These are phyloP conservation scores for Vachellia pachyceras DNA, from an alignment of 306 rosid genomes.

Conservation along the genomic window DNA sequence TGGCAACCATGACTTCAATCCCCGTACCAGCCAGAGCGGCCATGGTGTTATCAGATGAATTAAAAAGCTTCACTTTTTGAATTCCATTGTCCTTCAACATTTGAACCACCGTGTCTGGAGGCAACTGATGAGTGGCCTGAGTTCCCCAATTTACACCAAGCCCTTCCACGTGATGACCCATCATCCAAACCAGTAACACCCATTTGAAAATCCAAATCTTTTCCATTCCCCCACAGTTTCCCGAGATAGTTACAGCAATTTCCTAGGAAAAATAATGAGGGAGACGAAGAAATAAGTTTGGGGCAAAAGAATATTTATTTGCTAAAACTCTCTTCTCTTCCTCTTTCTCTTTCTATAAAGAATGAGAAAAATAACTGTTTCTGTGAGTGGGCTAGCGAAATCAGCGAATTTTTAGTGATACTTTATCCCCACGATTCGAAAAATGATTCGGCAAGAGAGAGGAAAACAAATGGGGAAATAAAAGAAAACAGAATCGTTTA, in stretches of 20 bases:
- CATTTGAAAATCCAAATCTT: constrained; percentile 39
- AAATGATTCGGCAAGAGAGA: constrained; percentile 19
- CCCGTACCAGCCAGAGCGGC: constrained; percentile 73
- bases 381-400: constrained; percentile 45
- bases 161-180: constrained; percentile 61
- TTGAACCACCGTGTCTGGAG: constrained; percentile 78
- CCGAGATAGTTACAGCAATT: background rate
- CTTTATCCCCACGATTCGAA: constrained; percentile 40
- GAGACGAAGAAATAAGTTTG: background rate
- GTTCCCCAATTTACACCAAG: constrained; percentile 99
- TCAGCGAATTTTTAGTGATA: constrained; percentile 47
- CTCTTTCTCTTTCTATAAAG: background rate
- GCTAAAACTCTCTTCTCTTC: background rate
- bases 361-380: constrained; percentile 47
- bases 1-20: constrained; percentile 95
- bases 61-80: constrained; percentile 88
- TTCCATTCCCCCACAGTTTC: constrained; percentile 51
- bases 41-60: constrained; percentile 81
- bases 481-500: background rate
- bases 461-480: background rate
- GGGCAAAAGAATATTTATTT: background rate
- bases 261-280: background rate
- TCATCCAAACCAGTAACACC: constrained; percentile 48
- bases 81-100: constrained; percentile 89
- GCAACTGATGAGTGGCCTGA: constrained; percentile 74